Evolutionary conservation across 176 grass and related monocot genomes (phyloP), one percentile per base, ranked within the genome.

Genomic region (Oropetium thomaeum): DNA sequence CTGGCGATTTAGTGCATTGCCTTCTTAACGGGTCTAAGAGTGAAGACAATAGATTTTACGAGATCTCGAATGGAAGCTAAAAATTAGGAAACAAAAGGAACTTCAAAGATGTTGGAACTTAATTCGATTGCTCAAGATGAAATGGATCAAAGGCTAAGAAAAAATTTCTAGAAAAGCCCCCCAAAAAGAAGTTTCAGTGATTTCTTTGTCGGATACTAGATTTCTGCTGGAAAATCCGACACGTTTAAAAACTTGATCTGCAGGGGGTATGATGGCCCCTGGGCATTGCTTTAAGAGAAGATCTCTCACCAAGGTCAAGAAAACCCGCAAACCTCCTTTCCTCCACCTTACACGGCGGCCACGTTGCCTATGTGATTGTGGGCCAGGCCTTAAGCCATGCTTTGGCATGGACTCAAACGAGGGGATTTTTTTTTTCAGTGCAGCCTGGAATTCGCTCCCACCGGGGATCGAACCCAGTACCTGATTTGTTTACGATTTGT

Each of bases 171-270:
- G 1, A 48, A 8, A 47, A 74, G 3, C 26, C 1, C 16, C 19
- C 1, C 19, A 62, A 74, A 31, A 25, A 47, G 29, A 49, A 49
- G 1, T 6, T n/a, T 23, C 23, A 3, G 6, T 23, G 33, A 69
- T 62, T 73, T 68, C 0, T 15, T 70, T 33, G 5, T 30, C 5
- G 13, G 8, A 5, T 60, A 15, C 8, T 33, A 30, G 41, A 2
- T 79, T 86, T 68, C 45, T 61, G 10, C 51, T 85, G 25, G 34
- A 62, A n/a, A 69, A 34, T 29, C 6, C 51, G 30, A n/a, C n/a
- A n/a, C n/a, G n/a, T n/a, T n/a, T n/a, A n/a, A n/a, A n/a, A n/a
- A n/a, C n/a, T n/a, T n/a, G n/a, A n/a, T n/a, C n/a, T n/a, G n/a
- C n/a, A n/a, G n/a, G n/a, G n/a, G n/a, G n/a, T n/a, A n/a, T n/a